Evolutionary conservation across 495 filamentous ascomycete species (phyloP).

Genomic region (Hypoxylon trugodes): DNA sequence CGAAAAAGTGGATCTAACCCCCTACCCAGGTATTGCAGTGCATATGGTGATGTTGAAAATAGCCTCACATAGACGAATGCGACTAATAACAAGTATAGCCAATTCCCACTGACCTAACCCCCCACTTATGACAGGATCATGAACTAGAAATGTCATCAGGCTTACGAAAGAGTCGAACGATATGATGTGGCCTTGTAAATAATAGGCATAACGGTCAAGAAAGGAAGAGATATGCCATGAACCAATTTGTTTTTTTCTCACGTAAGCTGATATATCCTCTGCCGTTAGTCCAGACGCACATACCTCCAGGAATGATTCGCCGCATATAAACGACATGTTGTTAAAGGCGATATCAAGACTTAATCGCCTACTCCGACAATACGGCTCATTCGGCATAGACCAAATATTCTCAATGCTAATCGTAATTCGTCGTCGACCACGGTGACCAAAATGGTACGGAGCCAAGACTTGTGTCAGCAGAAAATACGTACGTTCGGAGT

Average conservation of each 20-base stretch:
- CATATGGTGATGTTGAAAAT: not conserved
- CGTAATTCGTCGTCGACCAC: no score
- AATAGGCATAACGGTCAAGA: not conserved
- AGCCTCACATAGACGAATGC: not conserved
- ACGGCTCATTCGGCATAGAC: no score
- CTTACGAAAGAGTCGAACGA: not conserved
- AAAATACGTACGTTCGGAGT: not conserved
- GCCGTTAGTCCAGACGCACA: no score
- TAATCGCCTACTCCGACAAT: no score
- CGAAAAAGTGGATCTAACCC: not conserved
- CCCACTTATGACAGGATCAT: not conserved
- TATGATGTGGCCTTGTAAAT: not conserved
- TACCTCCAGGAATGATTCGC: no score
- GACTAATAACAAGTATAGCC: not conserved
- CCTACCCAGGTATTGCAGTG: not conserved
- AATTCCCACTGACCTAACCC: constrained; percentile 2
- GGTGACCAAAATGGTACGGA: not conserved
- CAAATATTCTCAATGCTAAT: no score
- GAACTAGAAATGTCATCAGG: not conserved
- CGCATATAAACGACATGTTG: no score
- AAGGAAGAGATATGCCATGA: not conserved
- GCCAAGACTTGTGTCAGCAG: not conserved
- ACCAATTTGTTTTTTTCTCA: no score
- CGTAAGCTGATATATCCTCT: no score
- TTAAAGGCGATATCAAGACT: no score